These are phyloP conservation scores for Xylaria sp. DNA, from an alignment of 495 filamentous ascomycete genomes.

Conservation along the genomic window DNA sequence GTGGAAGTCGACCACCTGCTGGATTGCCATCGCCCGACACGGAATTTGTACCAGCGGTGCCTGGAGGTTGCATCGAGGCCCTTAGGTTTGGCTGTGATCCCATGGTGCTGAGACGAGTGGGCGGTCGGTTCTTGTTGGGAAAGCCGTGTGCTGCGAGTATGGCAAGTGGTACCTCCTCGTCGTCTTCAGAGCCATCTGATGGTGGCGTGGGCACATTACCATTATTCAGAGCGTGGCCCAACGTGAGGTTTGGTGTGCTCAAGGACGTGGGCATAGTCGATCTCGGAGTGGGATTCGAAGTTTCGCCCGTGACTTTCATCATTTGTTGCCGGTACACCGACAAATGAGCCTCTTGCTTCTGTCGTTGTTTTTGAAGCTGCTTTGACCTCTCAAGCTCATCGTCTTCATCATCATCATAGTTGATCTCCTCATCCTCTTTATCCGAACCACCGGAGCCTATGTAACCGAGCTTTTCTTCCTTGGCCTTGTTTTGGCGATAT, in stretches of 20 bases:
- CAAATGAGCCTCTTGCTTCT: conserved; percentile 91
- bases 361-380: conserved; percentile 74
- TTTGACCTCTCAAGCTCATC: conserved; percentile 80
- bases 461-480: conserved; percentile 51
- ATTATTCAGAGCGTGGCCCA: conserved; percentile 37
- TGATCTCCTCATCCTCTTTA: conserved; percentile 60
- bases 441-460: conserved; percentile 53
- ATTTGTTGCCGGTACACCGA: conserved; percentile 92
- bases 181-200: conserved; percentile 71
- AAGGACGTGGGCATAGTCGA: conserved; percentile 56
- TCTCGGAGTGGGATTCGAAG: conserved; percentile 50
- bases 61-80: conserved; percentile 44
- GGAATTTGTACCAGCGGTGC: conserved; percentile 33
- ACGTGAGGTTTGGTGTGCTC: conserved; percentile 62
- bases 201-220: conserved; percentile 41
- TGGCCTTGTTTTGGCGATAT: conserved; percentile 80
- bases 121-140: conserved; percentile 80
- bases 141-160: conserved; percentile 94
- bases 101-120: conserved; percentile 70
- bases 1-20: conserved; percentile 62
- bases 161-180: conserved; percentile 86
- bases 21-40: conserved; percentile 33
- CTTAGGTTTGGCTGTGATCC: conserved; percentile 70
- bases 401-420: conserved; percentile 75
- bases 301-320: conserved; percentile 92